Conservation (phyloP, 2,329 filamentous ascomycete species). For the Dactylellina drechsleri region DNA sequence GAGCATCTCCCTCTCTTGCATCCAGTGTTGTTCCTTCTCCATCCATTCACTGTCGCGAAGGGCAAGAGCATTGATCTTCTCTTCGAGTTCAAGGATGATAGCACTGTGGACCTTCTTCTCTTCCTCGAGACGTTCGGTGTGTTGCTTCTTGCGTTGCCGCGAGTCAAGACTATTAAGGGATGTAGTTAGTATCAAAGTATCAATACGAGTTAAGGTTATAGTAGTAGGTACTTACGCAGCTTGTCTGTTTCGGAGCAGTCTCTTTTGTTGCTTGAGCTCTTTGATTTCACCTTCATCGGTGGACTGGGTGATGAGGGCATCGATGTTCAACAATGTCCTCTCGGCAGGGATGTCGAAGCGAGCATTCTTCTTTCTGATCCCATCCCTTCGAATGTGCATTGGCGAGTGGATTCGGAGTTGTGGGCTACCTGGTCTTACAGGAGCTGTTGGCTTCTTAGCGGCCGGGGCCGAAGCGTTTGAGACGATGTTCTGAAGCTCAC, state of each 20-base stretch:
- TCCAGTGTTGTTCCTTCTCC: conserved; percentile 71
- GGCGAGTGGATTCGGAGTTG: conserved; percentile 79
- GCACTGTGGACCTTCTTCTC: conserved; percentile 92
- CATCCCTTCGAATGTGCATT: conserved; percentile 77
- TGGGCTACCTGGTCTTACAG: conserved; percentile 70
- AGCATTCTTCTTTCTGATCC: conserved; percentile 98
- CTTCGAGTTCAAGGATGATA: conserved; percentile 80
- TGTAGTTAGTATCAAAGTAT: conserved; percentile 45
- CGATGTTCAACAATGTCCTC: conserved; percentile 92
- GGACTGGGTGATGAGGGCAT: conserved; percentile 86
- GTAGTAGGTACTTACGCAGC: conserved; percentile 79
- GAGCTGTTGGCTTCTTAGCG: conserved; percentile 41
- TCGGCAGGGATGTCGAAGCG: conserved; percentile 96
- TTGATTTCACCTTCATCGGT: conserved; percentile 93
- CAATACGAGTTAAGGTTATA: conserved; percentile 57
- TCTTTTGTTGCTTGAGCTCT: conserved; percentile 98
- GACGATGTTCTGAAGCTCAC: conserved; percentile 46
- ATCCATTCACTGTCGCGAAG: conserved; percentile 67
- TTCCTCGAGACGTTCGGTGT: conserved; percentile 94
- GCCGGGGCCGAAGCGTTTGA: conserved; percentile 24
- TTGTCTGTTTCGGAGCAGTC: conserved; percentile 91
- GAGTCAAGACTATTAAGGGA: conserved; percentile 79
- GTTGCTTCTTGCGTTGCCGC: conserved; percentile 95
- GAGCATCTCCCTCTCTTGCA: conserved; percentile 77
- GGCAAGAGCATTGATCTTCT: conserved; percentile 76